Evolutionary conservation across 164 flowering plant genomes (phyloP).

Genomic region (Nelumbo lutea): DNA sequence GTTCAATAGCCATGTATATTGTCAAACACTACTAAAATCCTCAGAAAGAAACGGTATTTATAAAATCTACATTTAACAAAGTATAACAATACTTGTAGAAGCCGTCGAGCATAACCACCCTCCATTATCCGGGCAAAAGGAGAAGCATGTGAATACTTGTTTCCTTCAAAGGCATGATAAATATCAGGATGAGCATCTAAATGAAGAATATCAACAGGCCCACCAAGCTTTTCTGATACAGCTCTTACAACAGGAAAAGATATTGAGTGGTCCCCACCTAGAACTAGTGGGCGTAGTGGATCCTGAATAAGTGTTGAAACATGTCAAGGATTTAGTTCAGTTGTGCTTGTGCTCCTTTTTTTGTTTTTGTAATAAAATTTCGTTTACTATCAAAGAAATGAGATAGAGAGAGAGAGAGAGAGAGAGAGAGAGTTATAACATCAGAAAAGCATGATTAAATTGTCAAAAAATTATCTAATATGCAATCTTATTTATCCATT

Average conservation of each 20-base stretch:
- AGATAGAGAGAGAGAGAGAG: no score
- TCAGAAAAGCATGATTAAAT: not conserved
- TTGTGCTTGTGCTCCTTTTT: not conserved
- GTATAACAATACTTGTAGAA: slow-evolving; percentile 58
- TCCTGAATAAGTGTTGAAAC: slow-evolving; percentile 37
- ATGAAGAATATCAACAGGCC: slow-evolving; percentile 96
- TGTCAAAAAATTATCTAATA: not conserved
- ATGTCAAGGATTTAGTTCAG: not conserved
- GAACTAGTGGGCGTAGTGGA: slow-evolving; percentile 83
- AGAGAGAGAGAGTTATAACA: no score
- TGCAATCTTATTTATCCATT: not conserved
- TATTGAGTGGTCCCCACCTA: slow-evolving; percentile 98
- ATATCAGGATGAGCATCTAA: slow-evolving; percentile 99
- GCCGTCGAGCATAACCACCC: slow-evolving; percentile 95
- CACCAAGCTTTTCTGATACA: slow-evolving; percentile 94
- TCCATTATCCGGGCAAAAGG: slow-evolving; percentile 99
- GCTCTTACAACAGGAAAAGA: slow-evolving; percentile 93
- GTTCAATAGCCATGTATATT: not conserved
- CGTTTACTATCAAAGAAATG: no score
- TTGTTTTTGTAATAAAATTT: no score
- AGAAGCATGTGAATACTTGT: slow-evolving; percentile 95
- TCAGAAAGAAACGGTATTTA: not conserved
- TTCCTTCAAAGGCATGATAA: slow-evolving; percentile 90
- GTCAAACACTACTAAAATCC: not conserved
- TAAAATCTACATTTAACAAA: not conserved